Conservation (phyloP, 2,329 filamentous ascomycete genomes). For the Exophiala viscosa region DNA sequence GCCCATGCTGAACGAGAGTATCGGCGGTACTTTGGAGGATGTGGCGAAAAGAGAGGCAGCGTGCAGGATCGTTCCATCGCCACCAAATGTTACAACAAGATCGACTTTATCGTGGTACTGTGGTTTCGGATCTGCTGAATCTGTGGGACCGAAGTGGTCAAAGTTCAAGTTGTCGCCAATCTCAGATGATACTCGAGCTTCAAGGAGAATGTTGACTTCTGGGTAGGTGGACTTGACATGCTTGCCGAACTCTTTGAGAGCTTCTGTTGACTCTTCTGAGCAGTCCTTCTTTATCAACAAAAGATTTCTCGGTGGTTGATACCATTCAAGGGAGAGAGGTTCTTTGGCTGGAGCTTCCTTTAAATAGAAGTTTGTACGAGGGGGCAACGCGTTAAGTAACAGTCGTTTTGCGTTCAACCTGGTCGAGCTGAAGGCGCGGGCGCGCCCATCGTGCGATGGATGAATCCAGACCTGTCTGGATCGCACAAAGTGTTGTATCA, state of each 20-base stretch:
- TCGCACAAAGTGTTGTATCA: too few species aligned
- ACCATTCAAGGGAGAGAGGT: constrained; percentile 64
- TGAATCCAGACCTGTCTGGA: neutral
- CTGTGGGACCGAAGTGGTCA: constrained; percentile 12
- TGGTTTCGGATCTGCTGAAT: constrained; percentile 1
- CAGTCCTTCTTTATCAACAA: constrained; percentile 66
- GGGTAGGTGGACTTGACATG: constrained; percentile 79
- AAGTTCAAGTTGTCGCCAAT: constrained; percentile 52
- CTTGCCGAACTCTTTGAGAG: constrained; percentile 59
- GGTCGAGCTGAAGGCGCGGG: neutral
- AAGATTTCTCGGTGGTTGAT: constrained; percentile 63
- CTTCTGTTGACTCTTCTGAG: constrained; percentile 52
- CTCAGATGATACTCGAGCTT: constrained; percentile 67
- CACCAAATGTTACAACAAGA: constrained; percentile 82
- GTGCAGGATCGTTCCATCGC: constrained; percentile 85
- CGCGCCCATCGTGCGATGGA: neutral
- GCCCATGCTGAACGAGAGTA: constrained; percentile 95
- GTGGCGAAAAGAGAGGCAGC: constrained; percentile 84
- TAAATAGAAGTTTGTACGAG: constrained; percentile 13
- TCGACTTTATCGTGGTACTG: constrained; percentile 73
- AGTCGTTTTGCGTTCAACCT: neutral
- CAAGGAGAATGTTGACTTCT: constrained; percentile 75
- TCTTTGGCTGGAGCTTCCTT: constrained; percentile 44
- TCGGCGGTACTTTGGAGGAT: constrained; percentile 75
- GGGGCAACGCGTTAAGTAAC: constrained; percentile 10